These are phyloP conservation scores for Russula earlei DNA, from an alignment of 768 basidiomycete species.

Conservation along the genomic window DNA sequence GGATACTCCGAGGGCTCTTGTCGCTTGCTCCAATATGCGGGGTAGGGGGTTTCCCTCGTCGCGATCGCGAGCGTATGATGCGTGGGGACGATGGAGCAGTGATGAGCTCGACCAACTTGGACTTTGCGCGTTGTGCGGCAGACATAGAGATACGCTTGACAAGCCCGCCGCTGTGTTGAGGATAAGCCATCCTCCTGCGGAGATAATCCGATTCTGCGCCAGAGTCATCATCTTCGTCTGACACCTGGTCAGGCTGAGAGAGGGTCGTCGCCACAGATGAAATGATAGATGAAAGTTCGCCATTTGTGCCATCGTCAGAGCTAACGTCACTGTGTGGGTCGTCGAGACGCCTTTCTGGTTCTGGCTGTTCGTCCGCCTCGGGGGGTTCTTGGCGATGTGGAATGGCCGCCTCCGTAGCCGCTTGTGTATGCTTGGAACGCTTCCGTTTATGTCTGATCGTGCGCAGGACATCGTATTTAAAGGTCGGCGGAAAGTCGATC, in stretches of 20 bases:
- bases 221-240: constrained; percentile 19
- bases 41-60: background rate
- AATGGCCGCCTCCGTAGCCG: constrained; percentile 20
- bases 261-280: constrained; percentile 46
- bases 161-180: constrained; percentile 5
- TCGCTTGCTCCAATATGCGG: background rate
- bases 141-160: constrained; percentile 18
- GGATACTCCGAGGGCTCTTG: constrained; percentile 2
- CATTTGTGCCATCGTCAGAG: constrained; percentile 31
- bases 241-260: constrained; percentile 12
- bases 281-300: constrained; percentile 43
- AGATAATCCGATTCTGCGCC: constrained; percentile 14
- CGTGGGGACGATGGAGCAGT: background rate
- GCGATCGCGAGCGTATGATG: constrained; percentile 2
- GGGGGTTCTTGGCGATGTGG: background rate
- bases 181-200: constrained; percentile 6
- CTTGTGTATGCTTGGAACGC: constrained; percentile 27
- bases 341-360: constrained; percentile 28
- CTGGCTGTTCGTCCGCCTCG: constrained; percentile 23
- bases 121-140: constrained; percentile 20
- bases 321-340: constrained; percentile 3
- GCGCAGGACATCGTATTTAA: constrained; percentile 80
- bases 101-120: constrained; percentile 16
- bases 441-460: constrained; percentile 42
- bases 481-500: constrained; percentile 86